Percentiles rank a stretch among this genome's conserved stretches.
Evolutionary conservation across 345 rosid genomes (phyloP).

Genomic region (Jatropha curcas): DNA sequence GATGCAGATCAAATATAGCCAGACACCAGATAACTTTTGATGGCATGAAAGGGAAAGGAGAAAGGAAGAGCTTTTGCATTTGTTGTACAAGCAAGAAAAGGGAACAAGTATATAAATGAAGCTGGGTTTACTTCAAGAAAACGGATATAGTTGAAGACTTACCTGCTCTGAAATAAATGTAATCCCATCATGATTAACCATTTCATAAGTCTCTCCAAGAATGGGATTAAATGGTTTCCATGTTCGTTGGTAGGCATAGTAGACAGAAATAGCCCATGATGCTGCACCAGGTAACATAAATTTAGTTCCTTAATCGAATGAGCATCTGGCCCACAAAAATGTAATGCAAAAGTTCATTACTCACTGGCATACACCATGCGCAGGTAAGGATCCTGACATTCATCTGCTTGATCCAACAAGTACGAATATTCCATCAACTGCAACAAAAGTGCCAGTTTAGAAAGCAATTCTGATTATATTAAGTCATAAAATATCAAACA

Average conservation of each 20-base stretch:
- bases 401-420: conserved; percentile 81
- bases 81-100: background rate
- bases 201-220: conserved; percentile 92
- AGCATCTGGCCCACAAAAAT: background rate
- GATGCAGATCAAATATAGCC: no score
- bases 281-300: conserved; percentile 40
- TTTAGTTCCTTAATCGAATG: background rate
- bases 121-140: no score
- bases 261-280: conserved; percentile 88
- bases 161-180: conserved; percentile 91
- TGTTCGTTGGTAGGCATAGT: conserved; percentile 75
- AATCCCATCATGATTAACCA: conserved; percentile 75
- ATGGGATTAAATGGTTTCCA: conserved; percentile 99
- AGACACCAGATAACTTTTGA: background rate
- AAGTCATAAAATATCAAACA: background rate
- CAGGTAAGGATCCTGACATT: conserved; percentile 87
- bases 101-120: background rate
- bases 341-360: conserved; percentile 19
- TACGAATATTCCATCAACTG: conserved; percentile 91
- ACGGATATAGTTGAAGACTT: background rate
- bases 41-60: background rate
- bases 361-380: conserved; percentile 84
- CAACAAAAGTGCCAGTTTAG: background rate
- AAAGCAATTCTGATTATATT: background rate
- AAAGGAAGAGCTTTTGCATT: background rate